A percentile compares a stretch with the other conserved stretches of the same genome.
Evolutionary conservation across 176 grass and related monocot species (phyloP).

Genomic region (Triticum urartu): DNA sequence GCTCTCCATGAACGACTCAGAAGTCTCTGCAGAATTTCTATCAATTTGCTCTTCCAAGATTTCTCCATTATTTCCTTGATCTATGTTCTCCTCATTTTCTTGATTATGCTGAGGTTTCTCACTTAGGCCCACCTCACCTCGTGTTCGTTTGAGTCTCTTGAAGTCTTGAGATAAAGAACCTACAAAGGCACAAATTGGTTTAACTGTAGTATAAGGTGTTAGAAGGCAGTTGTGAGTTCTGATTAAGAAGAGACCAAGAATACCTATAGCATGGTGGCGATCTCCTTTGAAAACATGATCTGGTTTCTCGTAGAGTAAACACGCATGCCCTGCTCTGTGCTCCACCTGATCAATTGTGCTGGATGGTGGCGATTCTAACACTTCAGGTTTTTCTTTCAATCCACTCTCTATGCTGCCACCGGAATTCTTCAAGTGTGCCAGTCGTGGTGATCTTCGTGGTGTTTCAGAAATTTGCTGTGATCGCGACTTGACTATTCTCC

Average conservation of each 20-base stretch:
- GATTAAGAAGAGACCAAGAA: conserved; percentile 19
- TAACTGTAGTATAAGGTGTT: conserved; percentile 4
- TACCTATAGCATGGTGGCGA: conserved; percentile 25
- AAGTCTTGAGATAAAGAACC: conserved; percentile 38
- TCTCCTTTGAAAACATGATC: neutral
- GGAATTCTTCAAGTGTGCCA: conserved; percentile 14
- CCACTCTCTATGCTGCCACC: neutral
- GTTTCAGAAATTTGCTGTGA: conserved; percentile 16
- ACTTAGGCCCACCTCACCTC: neutral
- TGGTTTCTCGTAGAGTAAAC: neutral
- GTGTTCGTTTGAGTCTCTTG: conserved; percentile 6
- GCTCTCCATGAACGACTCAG: conserved; percentile 17
- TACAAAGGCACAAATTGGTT: conserved; percentile 21
- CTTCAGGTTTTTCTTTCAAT: conserved; percentile 24
- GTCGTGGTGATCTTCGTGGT: conserved; percentile 45
- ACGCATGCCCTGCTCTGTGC: conserved; percentile 2
- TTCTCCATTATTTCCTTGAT: neutral
- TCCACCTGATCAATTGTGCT: conserved; percentile 12
- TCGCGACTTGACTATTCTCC: conserved; percentile 11
- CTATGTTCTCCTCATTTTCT: conserved; percentile 15
- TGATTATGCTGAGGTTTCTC: conserved; percentile 23
- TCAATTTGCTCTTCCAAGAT: conserved; percentile 2
- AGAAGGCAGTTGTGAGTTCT: neutral
- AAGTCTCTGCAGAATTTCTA: conserved; percentile 21
- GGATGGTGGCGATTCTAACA: neutral